Evolutionary conservation across 2,329 filamentous ascomycete genomes (phyloP).

Genomic region (Aspergillus vadensis): DNA sequence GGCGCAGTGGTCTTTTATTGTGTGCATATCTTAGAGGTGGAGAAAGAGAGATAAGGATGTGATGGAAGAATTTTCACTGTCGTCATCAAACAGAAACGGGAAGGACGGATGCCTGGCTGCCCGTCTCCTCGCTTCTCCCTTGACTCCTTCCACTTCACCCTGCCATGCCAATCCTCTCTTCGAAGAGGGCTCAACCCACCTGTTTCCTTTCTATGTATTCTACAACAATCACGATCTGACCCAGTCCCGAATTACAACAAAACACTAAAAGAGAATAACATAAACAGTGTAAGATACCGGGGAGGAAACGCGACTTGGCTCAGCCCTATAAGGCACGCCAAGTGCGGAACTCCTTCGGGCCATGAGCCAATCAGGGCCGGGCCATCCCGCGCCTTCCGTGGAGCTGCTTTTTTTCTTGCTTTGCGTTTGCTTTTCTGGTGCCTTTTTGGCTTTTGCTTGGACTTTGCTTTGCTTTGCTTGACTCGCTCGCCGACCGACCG

Average conservation of each 20-base stretch:
- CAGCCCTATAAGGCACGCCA: conserved; percentile 12
- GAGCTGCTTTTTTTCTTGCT: neutral
- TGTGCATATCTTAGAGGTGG: too few species aligned
- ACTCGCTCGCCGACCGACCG: neutral
- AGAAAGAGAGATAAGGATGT: too few species aligned
- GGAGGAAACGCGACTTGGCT: conserved; percentile 1
- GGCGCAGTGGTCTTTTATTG: too few species aligned
- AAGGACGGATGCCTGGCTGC: neutral
- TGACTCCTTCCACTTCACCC: too few species aligned
- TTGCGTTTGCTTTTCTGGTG: too few species aligned
- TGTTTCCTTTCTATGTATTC: too few species aligned
- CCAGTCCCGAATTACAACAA: neutral
- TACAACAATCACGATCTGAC: too few species aligned
- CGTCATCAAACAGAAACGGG: neutral
- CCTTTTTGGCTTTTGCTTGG: too few species aligned
- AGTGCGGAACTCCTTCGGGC: neutral
- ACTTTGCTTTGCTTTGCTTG: neutral
- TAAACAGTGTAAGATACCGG: neutral
- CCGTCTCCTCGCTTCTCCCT: neutral
- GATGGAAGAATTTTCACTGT: too few species aligned
- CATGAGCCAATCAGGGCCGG: conserved; percentile 2
- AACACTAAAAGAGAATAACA: neutral
- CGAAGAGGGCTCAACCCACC: too few species aligned
- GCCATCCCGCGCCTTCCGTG: neutral
- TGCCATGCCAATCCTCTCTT: too few species aligned